These are phyloP conservation scores for Sherardia arvensis DNA, from an alignment of 257 asterid species.

Conservation along the genomic window DNA sequence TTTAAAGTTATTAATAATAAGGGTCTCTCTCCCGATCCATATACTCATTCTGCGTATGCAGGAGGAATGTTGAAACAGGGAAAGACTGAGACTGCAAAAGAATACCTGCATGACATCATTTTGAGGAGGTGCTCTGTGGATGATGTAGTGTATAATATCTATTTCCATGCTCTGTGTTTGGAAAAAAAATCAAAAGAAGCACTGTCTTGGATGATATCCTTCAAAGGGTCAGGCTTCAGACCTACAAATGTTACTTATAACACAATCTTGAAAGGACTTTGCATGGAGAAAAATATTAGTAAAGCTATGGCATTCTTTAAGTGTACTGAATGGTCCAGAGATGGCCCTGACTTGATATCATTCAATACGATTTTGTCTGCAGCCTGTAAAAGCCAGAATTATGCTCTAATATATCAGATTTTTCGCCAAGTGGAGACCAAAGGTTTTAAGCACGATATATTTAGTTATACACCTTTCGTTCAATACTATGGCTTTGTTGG, in stretches of 20 bases:
- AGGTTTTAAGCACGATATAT: conserved; percentile 37
- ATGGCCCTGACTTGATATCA: conserved; percentile 48
- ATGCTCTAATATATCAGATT: conserved; percentile 26
- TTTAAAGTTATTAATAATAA: conserved; percentile 26
- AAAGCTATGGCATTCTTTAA: conserved; percentile 36
- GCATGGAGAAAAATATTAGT: conserved; percentile 30
- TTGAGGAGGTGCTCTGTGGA: conserved; percentile 30
- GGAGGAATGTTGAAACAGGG: conserved; percentile 54
- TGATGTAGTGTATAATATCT: conserved; percentile 34
- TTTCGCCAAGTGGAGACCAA: conserved; percentile 32
- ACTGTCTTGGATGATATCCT: conserved; percentile 22
- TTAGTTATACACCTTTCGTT: conserved; percentile 42
- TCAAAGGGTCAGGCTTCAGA: conserved; percentile 34
- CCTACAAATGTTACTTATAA: conserved; percentile 44
- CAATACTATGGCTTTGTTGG: conserved; percentile 34
- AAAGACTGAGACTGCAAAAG: conserved; percentile 23
- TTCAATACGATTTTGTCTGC: conserved; percentile 46
- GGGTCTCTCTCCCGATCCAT: conserved; percentile 43
- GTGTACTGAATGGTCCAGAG: conserved; percentile 28
- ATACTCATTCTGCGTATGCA: conserved; percentile 46
- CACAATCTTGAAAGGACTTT: conserved; percentile 44
- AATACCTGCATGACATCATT: conserved; percentile 26
- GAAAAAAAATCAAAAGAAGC: conserved; percentile 33
- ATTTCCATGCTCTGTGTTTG: conserved; percentile 35
- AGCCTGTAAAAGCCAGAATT: conserved; percentile 40